A percentile compares a stretch with the other conserved stretches of the same genome.
Evolutionary conservation across 108 stramenopile species (phyloP).

Genomic region (Skeletonema tropicum): DNA sequence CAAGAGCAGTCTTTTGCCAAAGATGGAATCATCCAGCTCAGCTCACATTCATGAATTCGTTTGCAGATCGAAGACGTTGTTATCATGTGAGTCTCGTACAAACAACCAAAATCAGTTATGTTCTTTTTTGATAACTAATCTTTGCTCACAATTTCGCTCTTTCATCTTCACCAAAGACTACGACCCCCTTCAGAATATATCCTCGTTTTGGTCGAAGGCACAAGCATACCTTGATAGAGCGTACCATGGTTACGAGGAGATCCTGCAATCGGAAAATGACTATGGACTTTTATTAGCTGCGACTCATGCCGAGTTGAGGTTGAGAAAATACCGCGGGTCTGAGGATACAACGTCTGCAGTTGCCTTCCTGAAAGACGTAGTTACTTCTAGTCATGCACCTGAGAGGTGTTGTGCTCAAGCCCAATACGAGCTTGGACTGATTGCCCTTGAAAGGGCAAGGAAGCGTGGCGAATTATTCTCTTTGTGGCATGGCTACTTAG

Average conservation of each 20-base stretch:
- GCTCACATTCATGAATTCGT: constrained; percentile 6
- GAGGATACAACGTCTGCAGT: not conserved
- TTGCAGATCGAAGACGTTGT: constrained; percentile 17
- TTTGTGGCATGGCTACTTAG: constrained; percentile 53
- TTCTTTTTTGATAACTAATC: not conserved
- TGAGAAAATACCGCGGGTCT: constrained; percentile 10
- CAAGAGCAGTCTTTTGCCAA: constrained; percentile 20
- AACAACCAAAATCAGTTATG: not conserved
- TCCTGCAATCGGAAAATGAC: not conserved
- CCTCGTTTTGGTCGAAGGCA: constrained; percentile 14
- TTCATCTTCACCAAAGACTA: constrained; percentile 13
- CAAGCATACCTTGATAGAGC: constrained; percentile 7
- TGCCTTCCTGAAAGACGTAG: not conserved
- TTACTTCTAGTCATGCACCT: not conserved
- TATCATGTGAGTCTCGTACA: constrained; percentile 31
- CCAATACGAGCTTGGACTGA: constrained; percentile 54
- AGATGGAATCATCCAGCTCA: not conserved
- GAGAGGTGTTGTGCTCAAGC: constrained; percentile 36
- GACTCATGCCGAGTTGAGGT: constrained; percentile 22
- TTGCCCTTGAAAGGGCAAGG: constrained; percentile 47
- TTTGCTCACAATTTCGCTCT: not conserved
- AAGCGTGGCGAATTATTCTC: constrained; percentile 31
- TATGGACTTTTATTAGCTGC: not conserved
- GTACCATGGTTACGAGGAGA: not conserved
- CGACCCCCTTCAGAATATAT: constrained; percentile 19